phyloP scores from a whole-genome alignment of 371 early-diverging fungal genomes.

The Cokeromyces recurvatus region DNA sequence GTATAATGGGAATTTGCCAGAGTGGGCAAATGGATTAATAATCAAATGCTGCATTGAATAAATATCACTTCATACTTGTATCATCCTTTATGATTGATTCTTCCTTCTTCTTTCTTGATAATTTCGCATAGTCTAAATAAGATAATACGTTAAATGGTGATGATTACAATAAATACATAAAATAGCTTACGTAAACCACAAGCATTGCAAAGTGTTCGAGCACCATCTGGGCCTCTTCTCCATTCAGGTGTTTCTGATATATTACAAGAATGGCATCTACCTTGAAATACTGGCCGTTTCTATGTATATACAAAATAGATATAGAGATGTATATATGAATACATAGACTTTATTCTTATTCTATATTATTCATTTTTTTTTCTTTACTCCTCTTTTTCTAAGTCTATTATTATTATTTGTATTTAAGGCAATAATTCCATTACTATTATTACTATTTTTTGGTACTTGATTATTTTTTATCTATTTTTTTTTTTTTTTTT shows the following conservation, averaged over 20 bases:
- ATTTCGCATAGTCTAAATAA: slow-evolving; percentile 20
- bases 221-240: slow-evolving; percentile 69
- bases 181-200: slow-evolving; percentile 58
- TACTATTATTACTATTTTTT: no score
- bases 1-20: no score
- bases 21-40: no score
- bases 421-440: slow-evolving; percentile 2
- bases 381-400: slow-evolving; percentile 25
- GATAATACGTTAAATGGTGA: not conserved
- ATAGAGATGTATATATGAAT: not conserved
- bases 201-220: slow-evolving; percentile 64
- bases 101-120: slow-evolving; percentile 7
- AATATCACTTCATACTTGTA: slow-evolving; percentile 8
- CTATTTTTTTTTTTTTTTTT: no score
- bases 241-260: slow-evolving; percentile 67
- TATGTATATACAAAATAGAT: not conserved
- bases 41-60: not conserved
- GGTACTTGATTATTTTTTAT: no score
- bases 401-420: slow-evolving; percentile 1
- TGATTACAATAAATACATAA: not conserved
- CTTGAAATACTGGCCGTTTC: slow-evolving; percentile 44
- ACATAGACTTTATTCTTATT: not conserved
- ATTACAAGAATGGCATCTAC: slow-evolving; percentile 56
- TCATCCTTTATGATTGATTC: slow-evolving; percentile 3
- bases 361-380: not conserved